phyloP scores from a whole-genome alignment of 148 eudicot genomes.

The Tetragonia tetragonoides region DNA sequence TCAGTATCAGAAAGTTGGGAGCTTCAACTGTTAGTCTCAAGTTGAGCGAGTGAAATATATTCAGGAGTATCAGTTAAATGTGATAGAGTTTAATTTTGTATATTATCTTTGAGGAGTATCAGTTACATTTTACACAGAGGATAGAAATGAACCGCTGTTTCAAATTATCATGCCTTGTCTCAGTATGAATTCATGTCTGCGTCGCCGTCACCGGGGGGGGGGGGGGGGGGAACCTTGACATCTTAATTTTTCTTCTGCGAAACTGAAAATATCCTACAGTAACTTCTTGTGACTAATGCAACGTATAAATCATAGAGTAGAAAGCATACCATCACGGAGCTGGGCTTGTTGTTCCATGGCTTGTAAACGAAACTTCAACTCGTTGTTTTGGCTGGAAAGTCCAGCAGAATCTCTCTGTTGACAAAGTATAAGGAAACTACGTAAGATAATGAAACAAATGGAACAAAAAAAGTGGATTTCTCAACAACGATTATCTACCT shows the following conservation, averaged over 20 bases:
- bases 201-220: too few species aligned
- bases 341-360: slow-evolving; percentile 98
- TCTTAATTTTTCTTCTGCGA: not conserved
- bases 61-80: too few species aligned
- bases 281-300: not conserved
- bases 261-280: too few species aligned
- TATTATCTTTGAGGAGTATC: not conserved
- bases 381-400: slow-evolving; percentile 73
- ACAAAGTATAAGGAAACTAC: not conserved
- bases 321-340: slow-evolving; percentile 79
- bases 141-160: not conserved
- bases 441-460: not conserved
- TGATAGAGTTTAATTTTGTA: not conserved
- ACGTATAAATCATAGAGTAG: not conserved
- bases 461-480: not conserved
- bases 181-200: not conserved
- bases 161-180: not conserved
- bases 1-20: not conserved
- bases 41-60: too few species aligned
- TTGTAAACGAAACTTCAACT: slow-evolving; percentile 90
- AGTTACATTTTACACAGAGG: not conserved
- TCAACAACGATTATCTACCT: slow-evolving; percentile 38
- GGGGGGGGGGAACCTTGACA: too few species aligned
- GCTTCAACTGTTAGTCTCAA: too few species aligned
- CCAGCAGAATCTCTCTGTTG: slow-evolving; percentile 84